A percentile compares a stretch with the other conserved stretches of the same genome.
These are phyloP conservation scores for Candida ipomoeae DNA, from an alignment of 805 yeast genomes.

Conservation along the genomic window DNA sequence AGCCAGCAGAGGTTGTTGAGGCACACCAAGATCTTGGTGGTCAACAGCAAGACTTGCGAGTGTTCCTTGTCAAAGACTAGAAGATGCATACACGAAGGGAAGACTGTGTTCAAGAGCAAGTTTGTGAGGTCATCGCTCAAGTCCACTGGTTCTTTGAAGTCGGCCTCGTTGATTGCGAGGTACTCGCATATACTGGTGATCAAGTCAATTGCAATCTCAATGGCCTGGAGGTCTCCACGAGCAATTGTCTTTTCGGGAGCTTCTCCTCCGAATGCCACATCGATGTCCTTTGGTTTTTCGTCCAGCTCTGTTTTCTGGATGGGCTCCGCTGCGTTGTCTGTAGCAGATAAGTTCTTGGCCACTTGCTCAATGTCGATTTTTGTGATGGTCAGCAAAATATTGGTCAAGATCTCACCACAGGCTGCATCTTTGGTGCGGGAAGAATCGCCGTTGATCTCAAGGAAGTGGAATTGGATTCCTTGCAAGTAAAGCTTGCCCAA, in stretches of 20 bases:
- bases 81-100: conserved; percentile 35
- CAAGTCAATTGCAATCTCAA: conserved; percentile 71
- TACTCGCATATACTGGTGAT: conserved; percentile 71
- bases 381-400: conserved; percentile 21
- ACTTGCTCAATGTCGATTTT: conserved; percentile 25
- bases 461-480: conserved; percentile 40
- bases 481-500: conserved; percentile 36
- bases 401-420: conserved; percentile 20
- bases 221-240: conserved; percentile 52
- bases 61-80: conserved; percentile 31
- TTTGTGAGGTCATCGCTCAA: conserved; percentile 19
- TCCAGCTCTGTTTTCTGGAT: conserved; percentile 19
- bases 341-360: conserved; percentile 10
- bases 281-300: conserved; percentile 20
- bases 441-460: conserved; percentile 27
- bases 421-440: conserved; percentile 17
- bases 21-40: conserved; percentile 55
- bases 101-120: conserved; percentile 22
- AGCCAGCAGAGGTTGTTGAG: conserved; percentile 73
- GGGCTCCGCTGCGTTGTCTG: conserved; percentile 36
- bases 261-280: conserved; percentile 20
- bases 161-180: conserved; percentile 28
- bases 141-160: conserved; percentile 20
- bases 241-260: conserved; percentile 43
- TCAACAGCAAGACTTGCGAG: conserved; percentile 32